These are phyloP conservation scores for Rhizopogon roseolus DNA, from an alignment of 768 basidiomycete species.

Conservation along the genomic window DNA sequence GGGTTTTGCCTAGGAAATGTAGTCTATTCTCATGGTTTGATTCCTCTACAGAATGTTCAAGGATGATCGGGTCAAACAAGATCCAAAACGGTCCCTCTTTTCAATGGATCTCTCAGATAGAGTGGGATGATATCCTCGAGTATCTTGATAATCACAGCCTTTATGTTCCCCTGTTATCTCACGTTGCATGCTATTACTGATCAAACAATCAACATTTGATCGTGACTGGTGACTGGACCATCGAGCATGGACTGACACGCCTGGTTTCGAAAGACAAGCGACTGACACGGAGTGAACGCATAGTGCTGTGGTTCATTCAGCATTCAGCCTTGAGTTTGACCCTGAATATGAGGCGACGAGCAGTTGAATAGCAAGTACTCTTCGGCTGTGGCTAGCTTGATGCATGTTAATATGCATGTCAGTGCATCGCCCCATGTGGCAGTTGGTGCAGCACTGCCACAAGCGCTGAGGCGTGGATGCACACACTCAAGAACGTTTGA, in stretches of 20 bases:
- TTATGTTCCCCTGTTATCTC: background rate
- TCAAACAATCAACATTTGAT: background rate
- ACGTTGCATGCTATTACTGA: background rate
- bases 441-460: background rate
- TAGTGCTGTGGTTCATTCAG: no score
- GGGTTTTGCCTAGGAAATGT: conserved; percentile 18
- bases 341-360: no score
- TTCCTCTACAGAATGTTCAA: conserved; percentile 67
- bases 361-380: no score
- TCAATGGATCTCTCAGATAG: conserved; percentile 42
- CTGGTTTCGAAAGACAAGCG: background rate
- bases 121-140: conserved; percentile 23
- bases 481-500: background rate
- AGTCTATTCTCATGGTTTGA: background rate
- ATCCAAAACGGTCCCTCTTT: conserved; percentile 46
- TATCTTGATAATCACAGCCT: background rate
- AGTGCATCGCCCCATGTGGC: background rate
- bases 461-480: conserved; percentile 2
- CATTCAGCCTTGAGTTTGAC: no score
- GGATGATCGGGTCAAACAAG: conserved; percentile 71
- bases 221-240: no score
- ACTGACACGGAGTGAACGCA: no score
- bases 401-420: no score
- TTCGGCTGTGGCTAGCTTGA: no score
- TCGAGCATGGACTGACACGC: background rate